These are phyloP conservation scores for Hypholoma sublateritium DNA, from an alignment of 768 basidiomycete species.

Conservation along the genomic window DNA sequence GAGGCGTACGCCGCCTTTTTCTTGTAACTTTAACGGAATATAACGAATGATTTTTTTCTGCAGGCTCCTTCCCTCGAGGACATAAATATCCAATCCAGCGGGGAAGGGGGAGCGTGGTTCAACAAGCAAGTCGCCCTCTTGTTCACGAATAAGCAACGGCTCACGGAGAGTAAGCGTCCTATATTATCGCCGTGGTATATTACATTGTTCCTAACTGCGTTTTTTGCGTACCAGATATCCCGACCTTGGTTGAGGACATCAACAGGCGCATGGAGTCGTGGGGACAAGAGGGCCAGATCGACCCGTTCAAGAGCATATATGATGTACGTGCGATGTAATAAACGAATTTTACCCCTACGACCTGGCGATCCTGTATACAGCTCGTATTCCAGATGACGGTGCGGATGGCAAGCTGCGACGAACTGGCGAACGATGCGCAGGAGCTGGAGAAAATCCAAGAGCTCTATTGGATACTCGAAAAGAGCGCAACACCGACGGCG, in stretches of 20 bases:
- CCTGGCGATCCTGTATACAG: slow-evolving; percentile 14
- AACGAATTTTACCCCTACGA: slow-evolving; percentile 25
- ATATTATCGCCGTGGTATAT: too few species aligned
- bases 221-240: slow-evolving; percentile 2
- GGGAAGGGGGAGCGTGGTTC: slow-evolving; percentile 21
- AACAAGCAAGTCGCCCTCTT: slow-evolving; percentile 19
- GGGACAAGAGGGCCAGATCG: slow-evolving; percentile 25
- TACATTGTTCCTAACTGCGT: not conserved
- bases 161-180: slow-evolving; percentile 14
- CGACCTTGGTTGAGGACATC: slow-evolving; percentile 23
- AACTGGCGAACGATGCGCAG: slow-evolving; percentile 28
- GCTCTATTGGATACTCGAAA: slow-evolving; percentile 28
- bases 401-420: slow-evolving; percentile 32
- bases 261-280: slow-evolving; percentile 20
- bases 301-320: too few species aligned
- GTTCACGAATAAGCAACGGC: slow-evolving; percentile 18
- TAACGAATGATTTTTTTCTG: too few species aligned
- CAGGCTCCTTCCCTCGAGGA: slow-evolving; percentile 25
- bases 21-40: too few species aligned
- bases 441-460: slow-evolving; percentile 22
- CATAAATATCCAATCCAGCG: slow-evolving; percentile 16
- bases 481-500: slow-evolving; percentile 31
- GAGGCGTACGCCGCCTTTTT: slow-evolving; percentile 22
- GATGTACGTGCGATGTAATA: slow-evolving; percentile 29
- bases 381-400: slow-evolving; percentile 37